phyloP scores from a whole-genome alignment of 2,329 filamentous ascomycete genomes.

The Karstenula rhodostoma region DNA sequence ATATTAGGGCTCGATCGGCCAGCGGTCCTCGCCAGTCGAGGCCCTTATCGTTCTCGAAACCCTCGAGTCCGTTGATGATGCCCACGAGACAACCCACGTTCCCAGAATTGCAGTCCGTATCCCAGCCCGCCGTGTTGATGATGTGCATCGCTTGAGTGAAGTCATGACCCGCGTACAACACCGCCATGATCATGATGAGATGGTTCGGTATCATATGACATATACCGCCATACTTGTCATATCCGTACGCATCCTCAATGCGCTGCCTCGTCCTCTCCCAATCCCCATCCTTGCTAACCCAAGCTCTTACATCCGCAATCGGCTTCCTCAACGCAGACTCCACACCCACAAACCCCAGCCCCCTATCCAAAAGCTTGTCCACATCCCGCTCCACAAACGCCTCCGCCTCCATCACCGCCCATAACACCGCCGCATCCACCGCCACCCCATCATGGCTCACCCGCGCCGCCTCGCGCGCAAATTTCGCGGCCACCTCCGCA shows the following conservation, averaged over 20 bases:
- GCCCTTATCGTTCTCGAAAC: conserved; percentile 29
- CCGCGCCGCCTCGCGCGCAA: conserved; percentile 44
- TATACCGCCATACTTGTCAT: conserved; percentile 18
- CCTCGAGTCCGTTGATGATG: conserved; percentile 45
- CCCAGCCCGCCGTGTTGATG: conserved; percentile 37
- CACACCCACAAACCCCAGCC: conserved; percentile 36
- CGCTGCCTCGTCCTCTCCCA: conserved; percentile 47
- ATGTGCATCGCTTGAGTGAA: conserved; percentile 20
- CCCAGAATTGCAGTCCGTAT: conserved; percentile 52
- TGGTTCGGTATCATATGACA: conserved; percentile 21
- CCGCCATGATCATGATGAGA: conserved; percentile 18
- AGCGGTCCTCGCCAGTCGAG: conserved; percentile 49
- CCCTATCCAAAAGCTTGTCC: conserved; percentile 44
- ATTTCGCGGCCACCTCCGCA: conserved; percentile 33
- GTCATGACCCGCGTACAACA: conserved; percentile 15
- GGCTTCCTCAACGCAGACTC: conserved; percentile 40
- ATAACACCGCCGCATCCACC: conserved; percentile 49
- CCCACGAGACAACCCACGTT: conserved; percentile 50
- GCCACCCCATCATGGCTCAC: conserved; percentile 53
- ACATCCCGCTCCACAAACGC: conserved; percentile 47
- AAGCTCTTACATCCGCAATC: conserved; percentile 41
- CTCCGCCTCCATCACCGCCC: conserved; percentile 53
- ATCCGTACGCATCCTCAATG: conserved; percentile 35
- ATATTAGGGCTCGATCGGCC: conserved; percentile 47
- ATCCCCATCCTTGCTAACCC: conserved; percentile 37